Percentiles rank a stretch among this genome's conserved stretches.
These are phyloP conservation scores for Austroboletus eburneus DNA, from an alignment of 768 basidiomycete genomes.

Conservation along the genomic window DNA sequence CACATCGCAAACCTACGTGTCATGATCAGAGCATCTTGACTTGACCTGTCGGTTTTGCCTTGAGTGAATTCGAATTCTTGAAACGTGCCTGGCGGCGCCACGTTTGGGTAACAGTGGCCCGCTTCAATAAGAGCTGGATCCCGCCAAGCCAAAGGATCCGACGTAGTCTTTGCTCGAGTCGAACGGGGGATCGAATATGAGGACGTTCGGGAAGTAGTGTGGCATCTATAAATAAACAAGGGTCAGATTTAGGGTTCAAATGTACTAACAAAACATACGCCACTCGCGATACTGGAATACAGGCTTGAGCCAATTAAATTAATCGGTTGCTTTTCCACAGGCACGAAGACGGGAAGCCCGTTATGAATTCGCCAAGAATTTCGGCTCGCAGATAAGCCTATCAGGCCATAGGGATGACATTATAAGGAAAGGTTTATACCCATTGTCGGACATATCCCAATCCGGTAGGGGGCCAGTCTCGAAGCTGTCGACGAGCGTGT, in stretches of 20 bases:
- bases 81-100: too few species aligned
- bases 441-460: conserved; percentile 15
- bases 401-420: neutral
- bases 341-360: conserved; percentile 14
- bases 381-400: conserved; percentile 4
- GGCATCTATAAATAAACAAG: too few species aligned
- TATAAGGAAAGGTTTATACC: neutral
- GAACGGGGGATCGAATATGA: too few species aligned
- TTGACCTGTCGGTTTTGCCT: too few species aligned
- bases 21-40: too few species aligned
- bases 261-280: conserved; percentile 11
- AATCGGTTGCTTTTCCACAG: conserved; percentile 9
- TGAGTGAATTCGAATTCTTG: too few species aligned
- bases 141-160: neutral
- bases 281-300: conserved; percentile 18
- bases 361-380: conserved; percentile 10
- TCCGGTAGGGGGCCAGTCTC: conserved; percentile 16
- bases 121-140: conserved; percentile 4
- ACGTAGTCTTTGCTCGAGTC: conserved; percentile 15
- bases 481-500: conserved; percentile 10
- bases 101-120: conserved; percentile 5
- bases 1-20: too few species aligned
- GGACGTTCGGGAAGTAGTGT: too few species aligned
- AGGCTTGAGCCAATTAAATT: conserved; percentile 15
- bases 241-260: too few species aligned